phyloP scores from a whole-genome alignment of 345 rosid species.

The Eutrema yunnanense region DNA sequence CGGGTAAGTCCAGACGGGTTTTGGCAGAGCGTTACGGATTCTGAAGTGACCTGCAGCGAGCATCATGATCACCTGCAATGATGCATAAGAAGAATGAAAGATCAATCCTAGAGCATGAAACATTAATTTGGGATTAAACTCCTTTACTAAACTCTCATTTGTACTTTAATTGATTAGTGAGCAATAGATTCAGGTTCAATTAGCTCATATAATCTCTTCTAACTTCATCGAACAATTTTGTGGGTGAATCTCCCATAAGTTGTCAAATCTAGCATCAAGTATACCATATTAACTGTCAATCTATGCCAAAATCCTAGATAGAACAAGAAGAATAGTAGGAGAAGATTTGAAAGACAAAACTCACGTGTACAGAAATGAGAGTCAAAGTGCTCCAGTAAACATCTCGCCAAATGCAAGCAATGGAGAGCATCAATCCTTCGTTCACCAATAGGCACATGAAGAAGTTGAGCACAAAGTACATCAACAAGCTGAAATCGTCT shows the following conservation, averaged over 20 bases:
- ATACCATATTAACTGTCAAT: not conserved
- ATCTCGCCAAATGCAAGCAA: conserved; percentile 67
- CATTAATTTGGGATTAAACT: not conserved
- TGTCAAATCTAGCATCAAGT: not conserved
- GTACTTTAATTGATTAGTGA: not conserved
- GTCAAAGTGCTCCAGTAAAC: conserved; percentile 73
- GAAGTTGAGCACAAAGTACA: conserved; percentile 98
- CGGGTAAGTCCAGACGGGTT: conserved; percentile 90
- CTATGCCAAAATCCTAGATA: not conserved
- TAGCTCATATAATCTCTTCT: not conserved
- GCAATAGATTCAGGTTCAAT: not conserved
- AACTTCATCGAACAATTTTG: not conserved
- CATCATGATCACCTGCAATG: conserved; percentile 88
- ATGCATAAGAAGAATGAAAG: not conserved
- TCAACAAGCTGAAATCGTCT: conserved; percentile 88
- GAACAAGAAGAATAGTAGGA: not conserved
- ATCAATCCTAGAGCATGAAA: not conserved
- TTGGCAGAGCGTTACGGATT: conserved; percentile 74
- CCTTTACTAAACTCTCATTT: not conserved
- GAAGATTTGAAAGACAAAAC: conserved; percentile 16
- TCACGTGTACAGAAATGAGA: conserved; percentile 60
- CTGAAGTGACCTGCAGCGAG: conserved; percentile 94
- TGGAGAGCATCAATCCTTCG: conserved; percentile 76
- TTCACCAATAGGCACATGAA: conserved; percentile 84
- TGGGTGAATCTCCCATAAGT: not conserved